phyloP scores from a whole-genome alignment of 2,329 filamentous ascomycete species.

The Beauveria australis region DNA sequence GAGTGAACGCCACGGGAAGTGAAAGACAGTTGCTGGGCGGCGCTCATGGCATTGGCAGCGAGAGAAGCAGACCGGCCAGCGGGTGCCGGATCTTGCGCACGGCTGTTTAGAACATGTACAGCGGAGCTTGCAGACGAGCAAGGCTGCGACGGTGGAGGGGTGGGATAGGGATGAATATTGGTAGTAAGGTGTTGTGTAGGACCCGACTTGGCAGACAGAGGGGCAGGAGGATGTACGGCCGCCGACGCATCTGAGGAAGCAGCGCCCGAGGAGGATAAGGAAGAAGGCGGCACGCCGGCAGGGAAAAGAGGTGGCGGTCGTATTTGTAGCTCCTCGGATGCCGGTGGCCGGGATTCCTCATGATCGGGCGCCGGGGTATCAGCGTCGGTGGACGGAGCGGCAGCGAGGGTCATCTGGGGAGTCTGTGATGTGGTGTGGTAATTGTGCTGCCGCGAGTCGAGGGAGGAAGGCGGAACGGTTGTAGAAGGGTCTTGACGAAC shows the following conservation, averaged over 20 bases:
- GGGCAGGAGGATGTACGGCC: slow-evolving; percentile 25
- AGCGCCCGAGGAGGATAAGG: neutral
- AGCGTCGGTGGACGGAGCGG: neutral
- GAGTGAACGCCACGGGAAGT: slow-evolving; percentile 7
- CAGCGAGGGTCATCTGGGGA: slow-evolving; percentile 2
- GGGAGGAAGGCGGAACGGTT: slow-evolving; percentile 29
- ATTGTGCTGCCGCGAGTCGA: slow-evolving; percentile 23
- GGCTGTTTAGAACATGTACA: slow-evolving; percentile 1
- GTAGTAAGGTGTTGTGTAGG: slow-evolving; percentile 20
- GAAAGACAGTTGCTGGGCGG: slow-evolving; percentile 7
- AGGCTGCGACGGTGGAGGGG: slow-evolving; percentile 46
- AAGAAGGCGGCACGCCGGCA: neutral
- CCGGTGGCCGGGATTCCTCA: neutral
- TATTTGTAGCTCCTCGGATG: slow-evolving; percentile 3
- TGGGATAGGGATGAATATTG: slow-evolving; percentile 42
- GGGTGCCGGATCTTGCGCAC: neutral
- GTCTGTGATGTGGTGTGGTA: neutral
- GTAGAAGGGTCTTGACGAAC: slow-evolving; percentile 80
- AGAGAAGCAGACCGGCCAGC: slow-evolving; percentile 8
- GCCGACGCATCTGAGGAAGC: neutral
- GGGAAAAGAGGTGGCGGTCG: neutral
- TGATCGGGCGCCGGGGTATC: neutral
- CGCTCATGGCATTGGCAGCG: slow-evolving; percentile 2
- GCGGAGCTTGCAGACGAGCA: slow-evolving; percentile 28
- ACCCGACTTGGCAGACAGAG: slow-evolving; percentile 22